Evolutionary conservation across 352 stramenopile species (phyloP).

Genomic region (Blastocystis sp.): DNA sequence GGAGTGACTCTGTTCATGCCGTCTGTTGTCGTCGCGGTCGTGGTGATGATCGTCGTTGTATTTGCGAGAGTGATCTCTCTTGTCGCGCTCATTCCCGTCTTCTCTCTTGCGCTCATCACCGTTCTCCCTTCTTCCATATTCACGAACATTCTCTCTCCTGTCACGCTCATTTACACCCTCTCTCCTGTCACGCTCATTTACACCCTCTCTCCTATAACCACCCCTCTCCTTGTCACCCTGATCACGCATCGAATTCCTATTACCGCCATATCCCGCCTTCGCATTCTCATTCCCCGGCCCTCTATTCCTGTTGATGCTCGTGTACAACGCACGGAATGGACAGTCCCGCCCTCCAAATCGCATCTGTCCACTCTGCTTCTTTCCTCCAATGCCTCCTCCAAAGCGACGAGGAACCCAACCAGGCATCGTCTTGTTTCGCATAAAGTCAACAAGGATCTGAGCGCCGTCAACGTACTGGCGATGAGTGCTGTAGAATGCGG

Average conservation of each 20-base stretch:
- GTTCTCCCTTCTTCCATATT: background rate
- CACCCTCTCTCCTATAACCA: background rate
- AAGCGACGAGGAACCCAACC: constrained; percentile 68
- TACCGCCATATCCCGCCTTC: background rate
- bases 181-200: background rate
- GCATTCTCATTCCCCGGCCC: background rate
- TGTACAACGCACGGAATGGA: constrained; percentile 65
- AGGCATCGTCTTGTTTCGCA: constrained; percentile 53
- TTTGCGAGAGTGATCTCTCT: too few relatives aligned
- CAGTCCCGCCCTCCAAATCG: constrained; percentile 70
- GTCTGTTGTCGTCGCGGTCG: background rate
- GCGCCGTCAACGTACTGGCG: constrained; percentile 9
- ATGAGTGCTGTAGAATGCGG: constrained; percentile 58
- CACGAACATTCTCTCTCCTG: background rate
- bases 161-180: background rate
- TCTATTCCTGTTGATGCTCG: background rate
- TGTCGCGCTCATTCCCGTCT: too few relatives aligned
- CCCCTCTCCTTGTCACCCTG: background rate
- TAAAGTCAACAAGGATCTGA: constrained; percentile 70
- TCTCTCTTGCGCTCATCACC: background rate
- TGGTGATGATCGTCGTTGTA: background rate
- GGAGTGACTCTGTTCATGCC: background rate
- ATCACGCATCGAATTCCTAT: background rate
- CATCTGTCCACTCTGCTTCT: constrained; percentile 72
- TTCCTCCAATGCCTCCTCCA: constrained; percentile 67